Base-by-base conservation (phyloP, 169 alveolate species). In the Blepharisma undulans region DNA sequence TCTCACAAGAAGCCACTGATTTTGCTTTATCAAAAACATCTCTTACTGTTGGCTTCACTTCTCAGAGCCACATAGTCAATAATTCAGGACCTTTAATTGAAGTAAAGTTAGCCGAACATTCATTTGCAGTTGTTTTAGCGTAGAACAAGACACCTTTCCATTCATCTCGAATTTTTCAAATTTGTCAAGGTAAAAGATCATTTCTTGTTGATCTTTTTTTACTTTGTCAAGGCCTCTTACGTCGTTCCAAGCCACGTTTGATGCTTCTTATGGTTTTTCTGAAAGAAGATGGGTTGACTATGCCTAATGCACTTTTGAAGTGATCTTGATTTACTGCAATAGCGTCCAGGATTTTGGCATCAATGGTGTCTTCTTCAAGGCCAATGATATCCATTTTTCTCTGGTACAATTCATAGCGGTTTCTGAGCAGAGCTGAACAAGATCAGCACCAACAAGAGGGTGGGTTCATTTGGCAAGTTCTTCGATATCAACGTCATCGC, bases 11-110 rank as follows among this genome's bases (percentile, higher is more conserved):
- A 27, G 99, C 99, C 22, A 99, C 99, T 32, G 99, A 98, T 92
- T 99, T 98, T 79, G 99, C 99, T 97, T 99, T 99, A 96, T 99
- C 99, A 92, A 99, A 99, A 29, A 99, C 99, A 94, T 99, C 99
- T 85, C 99, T 97, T 22, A 99, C 99, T n/a, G 94, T 99, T 99
- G 16, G 99, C 99, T 96, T 99, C 99, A 33, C 99, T 98, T 90
- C 99, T 99, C 60, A 99, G 99, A 93, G 99, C 99, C 99, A 99
- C 99, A 99, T 99, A 32, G 99, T 99, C 89, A 99, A 95, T 78
- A 99, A 96, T 96, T 99, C 99, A n/a, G 99, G 99, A 19, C 99
- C 99, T 93, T 99, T 99, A 90, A 99, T n/a, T 98, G 99, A 98
- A 25, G 99, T 98, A 97, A 99, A 99, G 98, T 99, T 99, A 12